These are phyloP conservation scores for Metschnikowia henanensis DNA, from an alignment of 805 yeast genomes.

Conservation along the genomic window DNA sequence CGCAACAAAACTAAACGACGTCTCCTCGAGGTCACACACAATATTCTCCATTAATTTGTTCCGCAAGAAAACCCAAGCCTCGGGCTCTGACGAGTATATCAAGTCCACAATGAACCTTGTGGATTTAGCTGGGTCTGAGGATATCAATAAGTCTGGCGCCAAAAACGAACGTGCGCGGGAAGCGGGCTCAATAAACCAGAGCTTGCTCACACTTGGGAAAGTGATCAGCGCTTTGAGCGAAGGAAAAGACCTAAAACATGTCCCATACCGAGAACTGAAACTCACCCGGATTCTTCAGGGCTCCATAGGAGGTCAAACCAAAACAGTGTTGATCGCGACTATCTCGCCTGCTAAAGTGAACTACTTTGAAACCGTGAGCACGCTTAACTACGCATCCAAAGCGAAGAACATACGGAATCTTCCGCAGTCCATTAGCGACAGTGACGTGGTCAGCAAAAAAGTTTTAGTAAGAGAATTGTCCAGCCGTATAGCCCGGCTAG, in stretches of 20 bases:
- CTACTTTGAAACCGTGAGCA: conserved; percentile 80
- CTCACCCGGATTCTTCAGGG: conserved; percentile 74
- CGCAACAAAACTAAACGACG: conserved; percentile 70
- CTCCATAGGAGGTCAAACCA: conserved; percentile 84
- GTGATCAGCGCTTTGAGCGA: conserved; percentile 65
- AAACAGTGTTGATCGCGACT: conserved; percentile 85
- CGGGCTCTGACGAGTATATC: conserved; percentile 19
- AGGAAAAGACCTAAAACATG: conserved; percentile 45
- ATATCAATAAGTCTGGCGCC: conserved; percentile 86
- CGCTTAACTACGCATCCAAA: conserved; percentile 83
- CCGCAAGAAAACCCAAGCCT: conserved; percentile 41
- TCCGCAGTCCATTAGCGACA: conserved; percentile 49
- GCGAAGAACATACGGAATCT: conserved; percentile 76
- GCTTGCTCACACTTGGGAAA: conserved; percentile 82
- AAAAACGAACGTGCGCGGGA: conserved; percentile 83
- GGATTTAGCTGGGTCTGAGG: conserved; percentile 95
- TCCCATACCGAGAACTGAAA: conserved; percentile 86
- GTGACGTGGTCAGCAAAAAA: conserved; percentile 47
- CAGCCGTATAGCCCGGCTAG: conserved; percentile 54
- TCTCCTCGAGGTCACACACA: conserved; percentile 76
- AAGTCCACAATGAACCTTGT: conserved; percentile 79
- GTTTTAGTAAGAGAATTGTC: conserved; percentile 52
- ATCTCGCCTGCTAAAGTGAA: conserved; percentile 79
- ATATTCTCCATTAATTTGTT: conserved; percentile 65
- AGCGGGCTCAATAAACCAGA: conserved; percentile 91